Evolutionary conservation across 257 asterid genomes (phyloP).

Genomic region (Solanum tarapatanum): DNA sequence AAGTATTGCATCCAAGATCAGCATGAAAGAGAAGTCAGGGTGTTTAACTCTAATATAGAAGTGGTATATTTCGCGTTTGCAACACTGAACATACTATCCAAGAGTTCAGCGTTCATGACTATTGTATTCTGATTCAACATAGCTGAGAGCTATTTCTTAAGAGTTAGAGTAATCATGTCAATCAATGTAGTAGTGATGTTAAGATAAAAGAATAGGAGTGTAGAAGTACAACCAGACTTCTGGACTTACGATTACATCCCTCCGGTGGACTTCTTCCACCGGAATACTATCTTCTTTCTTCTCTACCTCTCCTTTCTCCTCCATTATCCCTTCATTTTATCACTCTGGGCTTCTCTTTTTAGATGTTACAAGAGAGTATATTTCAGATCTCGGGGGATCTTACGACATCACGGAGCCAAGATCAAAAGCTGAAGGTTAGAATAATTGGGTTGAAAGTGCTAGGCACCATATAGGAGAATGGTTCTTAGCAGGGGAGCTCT

Average conservation of each 20-base stretch:
- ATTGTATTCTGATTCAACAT: not conserved
- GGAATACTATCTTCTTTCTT: not conserved
- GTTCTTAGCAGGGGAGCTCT: not conserved
- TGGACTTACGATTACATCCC: not conserved
- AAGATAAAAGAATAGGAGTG: not conserved
- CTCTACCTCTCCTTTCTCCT: not conserved
- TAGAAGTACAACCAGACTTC: not conserved
- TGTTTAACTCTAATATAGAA: not conserved
- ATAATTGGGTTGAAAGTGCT: not conserved
- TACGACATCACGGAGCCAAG: not conserved
- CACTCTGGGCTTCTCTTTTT: not conserved
- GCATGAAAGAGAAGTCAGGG: not conserved
- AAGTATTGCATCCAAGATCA: not conserved
- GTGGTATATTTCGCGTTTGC: not conserved
- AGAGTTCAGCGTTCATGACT: not conserved
- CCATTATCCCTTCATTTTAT: not conserved
- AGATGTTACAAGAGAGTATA: not conserved
- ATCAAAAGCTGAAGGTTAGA: not conserved
- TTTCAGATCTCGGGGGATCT: not conserved
- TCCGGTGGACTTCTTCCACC: not conserved
- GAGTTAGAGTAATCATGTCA: not conserved
- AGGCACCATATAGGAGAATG: not conserved
- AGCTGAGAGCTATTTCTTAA: not conserved
- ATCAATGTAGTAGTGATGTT: not conserved
- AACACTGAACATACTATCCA: not conserved